Base-by-base conservation (phyloP, 1,284 basidiomycete species). In the Microbotryum scabiosae region DNA sequence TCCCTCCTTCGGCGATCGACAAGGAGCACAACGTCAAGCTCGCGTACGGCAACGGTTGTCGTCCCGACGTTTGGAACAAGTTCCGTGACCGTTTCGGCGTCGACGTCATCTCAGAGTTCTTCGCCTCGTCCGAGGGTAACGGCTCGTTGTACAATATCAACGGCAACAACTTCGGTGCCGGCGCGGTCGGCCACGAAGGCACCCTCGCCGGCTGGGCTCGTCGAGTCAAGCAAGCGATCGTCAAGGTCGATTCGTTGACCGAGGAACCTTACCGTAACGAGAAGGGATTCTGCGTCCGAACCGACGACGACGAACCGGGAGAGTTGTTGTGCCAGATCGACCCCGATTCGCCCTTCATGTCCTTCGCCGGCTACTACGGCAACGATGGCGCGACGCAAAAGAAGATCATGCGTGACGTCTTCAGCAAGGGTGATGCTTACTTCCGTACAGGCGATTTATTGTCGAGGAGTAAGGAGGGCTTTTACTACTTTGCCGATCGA, bases 41-140 rank as follows among this genome's bases (percentile, higher is more conserved):
- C 65, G 74, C 73, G n/a, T 75, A 75, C 57, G 74, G 74, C 0
- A 75, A 75, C 64, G 74, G 74, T 5, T 74, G 73, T 69, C 65
- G 74, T 1, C 62, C 62, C 20, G 74, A 75, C 30, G 74, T 75
- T 1, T 75, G 74, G 74, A 67, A 72, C 30, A 72, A 70, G 56
- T 75, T 75, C 71, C 59, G 74, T 10, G 72, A 75, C 32, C 56
- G 74, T 1, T 75, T 71, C 56, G 72, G 70, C 26, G 72, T 75
- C 0, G 56, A 55, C 5, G 53, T 59, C 50, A 74, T 75, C 58
- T 66, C 68, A 5, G 74, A 75, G 49, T 75, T 75, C 65, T 75
- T 73, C 57, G 74, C 74, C 3, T 69, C 70, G 20, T 68, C 67
- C 41, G 74, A 75, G 54, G 74, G 73, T 6, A 60, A 60, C 46